Base-by-base conservation (phyloP, 2,329 filamentous ascomycete species). In the Arthrobotrys sphaeroides region DNA sequence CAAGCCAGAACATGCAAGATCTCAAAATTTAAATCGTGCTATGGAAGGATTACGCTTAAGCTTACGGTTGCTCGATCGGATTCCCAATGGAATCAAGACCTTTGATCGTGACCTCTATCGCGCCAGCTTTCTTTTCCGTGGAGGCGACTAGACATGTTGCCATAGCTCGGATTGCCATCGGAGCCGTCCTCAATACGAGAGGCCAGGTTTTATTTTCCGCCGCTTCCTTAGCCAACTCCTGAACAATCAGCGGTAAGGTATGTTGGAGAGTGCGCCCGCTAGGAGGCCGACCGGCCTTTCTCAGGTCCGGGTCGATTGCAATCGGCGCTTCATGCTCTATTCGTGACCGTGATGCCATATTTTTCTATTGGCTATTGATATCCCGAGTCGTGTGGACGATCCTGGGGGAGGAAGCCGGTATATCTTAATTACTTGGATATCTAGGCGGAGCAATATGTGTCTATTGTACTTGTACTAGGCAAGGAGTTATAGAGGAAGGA, bases 71-170 rank as follows among this genome's bases (percentile, higher is more conserved):
- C 13, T 3, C 6, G 22, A 61, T 61, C 2, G 20, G 38, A 1
- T 45, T 33, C 7, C 24, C 24, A 6, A 28, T 26, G 5, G 40
- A 45, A 33, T 61, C 40, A 13, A 45, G 10, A 4, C 4, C n/a
- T 6, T 28, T 31, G 16, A 61, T 61, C 1, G 2, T 47, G 16
- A 47, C 33, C 2, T n/a, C n/a, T 28, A 61, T 61, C 1, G 57
- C 40, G 3, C 38, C 40, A 33, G 57, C 40, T 18, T 33, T 33
- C 22, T 61, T 13, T n/a, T 61, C 6, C 1, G 38, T 61, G 9
- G 38, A 45, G 20, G 57, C 57, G 16, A 61, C 40, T 2, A 61
- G 18, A 20, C 40, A 61, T n/a, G 12, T 45, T 18, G 57, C 57
- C 57, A 61, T 61, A 2, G 24, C 20, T 6, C 24, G 22, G 22